Evolutionary conservation across 176 grass and related monocot species (phyloP).

Genomic region (Triticum dicoccoides): DNA sequence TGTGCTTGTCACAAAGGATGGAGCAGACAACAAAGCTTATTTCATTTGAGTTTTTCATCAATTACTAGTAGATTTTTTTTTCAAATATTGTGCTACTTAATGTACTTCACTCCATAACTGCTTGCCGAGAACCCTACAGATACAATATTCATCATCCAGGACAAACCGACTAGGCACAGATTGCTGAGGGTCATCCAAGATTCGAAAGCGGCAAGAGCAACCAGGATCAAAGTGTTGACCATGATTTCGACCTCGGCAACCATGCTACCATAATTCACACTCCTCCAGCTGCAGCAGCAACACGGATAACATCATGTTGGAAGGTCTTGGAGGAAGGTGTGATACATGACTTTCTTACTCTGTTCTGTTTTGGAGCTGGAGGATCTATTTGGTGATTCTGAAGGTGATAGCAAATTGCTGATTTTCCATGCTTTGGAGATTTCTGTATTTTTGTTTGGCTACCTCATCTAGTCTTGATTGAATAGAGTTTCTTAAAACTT

Average conservation of each 20-base stretch:
- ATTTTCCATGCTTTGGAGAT: background rate
- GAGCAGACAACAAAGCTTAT: too few species aligned
- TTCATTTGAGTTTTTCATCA: too few species aligned
- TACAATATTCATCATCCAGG: background rate
- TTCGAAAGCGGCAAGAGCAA: background rate
- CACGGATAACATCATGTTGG: too few species aligned
- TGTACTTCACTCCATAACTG: background rate
- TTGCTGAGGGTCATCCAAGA: background rate
- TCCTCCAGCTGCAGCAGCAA: background rate
- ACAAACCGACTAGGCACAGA: background rate
- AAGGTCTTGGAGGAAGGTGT: too few species aligned
- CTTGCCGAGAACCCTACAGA: background rate
- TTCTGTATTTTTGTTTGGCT: background rate
- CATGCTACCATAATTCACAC: background rate
- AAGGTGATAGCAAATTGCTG: too few species aligned
- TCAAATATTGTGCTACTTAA: background rate
- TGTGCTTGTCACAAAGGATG: too few species aligned
- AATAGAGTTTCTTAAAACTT: background rate
- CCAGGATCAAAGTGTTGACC: background rate
- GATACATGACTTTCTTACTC: too few species aligned
- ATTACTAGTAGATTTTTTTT: background rate
- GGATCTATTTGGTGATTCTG: too few species aligned
- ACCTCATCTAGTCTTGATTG: background rate
- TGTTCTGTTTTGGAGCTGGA: too few species aligned
- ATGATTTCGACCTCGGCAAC: background rate